Evolutionary conservation across 2,329 filamentous ascomycete genomes (phyloP).

Genomic region (Aureobasidium namibiae): DNA sequence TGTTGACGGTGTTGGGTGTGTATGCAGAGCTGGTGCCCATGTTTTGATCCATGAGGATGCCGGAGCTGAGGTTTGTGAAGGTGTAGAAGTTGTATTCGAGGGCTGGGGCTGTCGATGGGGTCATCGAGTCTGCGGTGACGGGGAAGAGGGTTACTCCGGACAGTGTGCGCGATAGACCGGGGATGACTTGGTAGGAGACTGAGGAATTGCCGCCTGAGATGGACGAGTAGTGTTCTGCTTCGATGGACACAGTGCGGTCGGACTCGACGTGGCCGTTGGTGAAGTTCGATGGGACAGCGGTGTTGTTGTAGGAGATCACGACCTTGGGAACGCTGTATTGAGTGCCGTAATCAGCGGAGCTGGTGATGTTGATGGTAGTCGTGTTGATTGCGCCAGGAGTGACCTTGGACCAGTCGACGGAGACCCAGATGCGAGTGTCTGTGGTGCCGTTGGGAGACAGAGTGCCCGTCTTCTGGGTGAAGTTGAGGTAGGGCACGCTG

Average conservation of each 20-base stretch:
- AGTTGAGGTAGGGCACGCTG: constrained; percentile 43
- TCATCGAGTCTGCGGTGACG: constrained; percentile 42
- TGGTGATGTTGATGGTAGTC: constrained; percentile 44
- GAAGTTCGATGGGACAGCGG: constrained; percentile 44
- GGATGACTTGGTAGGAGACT: constrained; percentile 45
- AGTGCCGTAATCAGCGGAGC: constrained; percentile 34
- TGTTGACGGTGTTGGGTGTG: constrained; percentile 32
- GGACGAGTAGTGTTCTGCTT: constrained; percentile 26
- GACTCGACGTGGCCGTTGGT: constrained; percentile 54
- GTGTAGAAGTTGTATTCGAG: constrained; percentile 56
- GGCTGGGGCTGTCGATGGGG: constrained; percentile 42
- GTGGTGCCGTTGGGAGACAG: constrained; percentile 38
- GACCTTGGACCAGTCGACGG: constrained; percentile 48
- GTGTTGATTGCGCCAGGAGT: constrained; percentile 31
- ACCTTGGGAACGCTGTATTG: constrained; percentile 36
- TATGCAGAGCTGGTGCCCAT: constrained; percentile 26
- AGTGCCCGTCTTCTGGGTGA: constrained; percentile 43
- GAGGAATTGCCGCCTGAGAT: constrained; percentile 18
- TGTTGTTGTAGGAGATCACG: constrained; percentile 47
- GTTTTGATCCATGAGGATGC: constrained; percentile 21
- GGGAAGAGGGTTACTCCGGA: constrained; percentile 52
- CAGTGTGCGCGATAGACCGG: constrained; percentile 49
- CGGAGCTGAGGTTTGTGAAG: constrained; percentile 43
- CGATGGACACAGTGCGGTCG: constrained; percentile 36
- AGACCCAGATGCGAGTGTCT: constrained; percentile 47